Base-by-base conservation (phyloP, 2,329 filamentous ascomycete species). In the Arthroderma uncinatum region DNA sequence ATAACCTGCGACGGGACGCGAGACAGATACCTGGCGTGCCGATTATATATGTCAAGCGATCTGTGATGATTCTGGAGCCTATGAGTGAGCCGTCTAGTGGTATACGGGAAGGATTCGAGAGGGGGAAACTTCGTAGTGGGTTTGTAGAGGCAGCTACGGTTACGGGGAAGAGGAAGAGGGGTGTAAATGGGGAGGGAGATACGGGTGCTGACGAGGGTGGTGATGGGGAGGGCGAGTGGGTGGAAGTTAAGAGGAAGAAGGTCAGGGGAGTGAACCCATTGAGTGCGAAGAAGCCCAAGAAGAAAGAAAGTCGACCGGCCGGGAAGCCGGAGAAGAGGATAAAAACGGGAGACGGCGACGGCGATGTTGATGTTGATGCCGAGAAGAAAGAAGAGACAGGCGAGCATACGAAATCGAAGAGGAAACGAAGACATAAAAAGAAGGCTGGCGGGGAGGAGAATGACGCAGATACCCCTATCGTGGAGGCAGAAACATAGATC, bases 41-140 rank as follows among this genome's bases (percentile, higher is more conserved):
- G 14, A 73, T 78, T 28, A 71, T 78, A 44, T 78, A 77, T 63
- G 76, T 78, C 33, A 77, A 77, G 65, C 68, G 76, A 50, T 77
- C 74, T 14, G 75, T 78, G 6, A 77, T 78, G 75, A 70, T 78
- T 12, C 63, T 78, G 57, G 75, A 78, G 63, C 75, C 76, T 12
- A 67, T 77, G 69, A 76, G 74, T 56, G 68, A 64, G 19, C 66
- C 68, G 1, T 76, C 74, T 12, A 72, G 74, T 61, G 66, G 66
- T 21, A 66, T 75, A 10, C 67, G 73, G 37, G 70, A 75, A 50
- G 71, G 70, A 0, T 66, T 71, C n/a, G 75, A 78, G 66, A 71
- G 66, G 59, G 72, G 71, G 39, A 78, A 78, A 62, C 75, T 78
- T 59, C 69, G 70, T 47, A 69, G 67, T 39, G 75, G 75, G 1